Evolutionary conservation across 139 green algal genomes (phyloP).

Genomic region (Helicosporidium sp.): DNA sequence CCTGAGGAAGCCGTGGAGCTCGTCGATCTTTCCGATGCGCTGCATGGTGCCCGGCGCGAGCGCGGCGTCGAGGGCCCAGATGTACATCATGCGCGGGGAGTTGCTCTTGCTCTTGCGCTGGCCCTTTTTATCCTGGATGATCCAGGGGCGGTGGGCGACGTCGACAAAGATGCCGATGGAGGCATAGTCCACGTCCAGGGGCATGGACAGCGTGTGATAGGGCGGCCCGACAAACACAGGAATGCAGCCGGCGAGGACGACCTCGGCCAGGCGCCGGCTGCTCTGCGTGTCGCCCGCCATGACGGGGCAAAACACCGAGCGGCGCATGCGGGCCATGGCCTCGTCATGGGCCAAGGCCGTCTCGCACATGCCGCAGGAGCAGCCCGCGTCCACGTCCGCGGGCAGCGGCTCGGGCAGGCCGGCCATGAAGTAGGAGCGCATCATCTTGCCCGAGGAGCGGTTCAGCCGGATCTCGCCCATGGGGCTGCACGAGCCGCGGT

Average conservation of each 20-base stretch:
- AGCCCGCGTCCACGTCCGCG: neutral
- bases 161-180: slow-evolving; percentile 4
- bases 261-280: slow-evolving; percentile 3
- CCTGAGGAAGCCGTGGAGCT: slow-evolving; percentile 2
- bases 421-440: too few species aligned
- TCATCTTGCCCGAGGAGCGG: too few species aligned
- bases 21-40: slow-evolving; percentile 1
- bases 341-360: neutral
- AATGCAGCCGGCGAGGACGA: slow-evolving; percentile 8
- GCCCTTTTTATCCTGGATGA: neutral
- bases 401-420: too few species aligned
- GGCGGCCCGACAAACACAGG: slow-evolving; percentile 14
- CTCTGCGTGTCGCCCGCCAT: neutral
- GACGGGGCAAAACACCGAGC: neutral
- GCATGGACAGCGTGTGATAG: slow-evolving; percentile 7
- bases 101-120: neutral
- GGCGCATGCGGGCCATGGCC: neutral
- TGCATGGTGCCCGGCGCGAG: neutral
- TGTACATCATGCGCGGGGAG: neutral
- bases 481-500: neutral
- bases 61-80: slow-evolving; percentile 3
- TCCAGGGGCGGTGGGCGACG: slow-evolving; percentile 1
- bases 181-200: slow-evolving; percentile 3
- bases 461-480: too few species aligned
- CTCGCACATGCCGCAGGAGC: neutral